These are phyloP conservation scores for Psilocybe cubensis DNA, from an alignment of 768 basidiomycete genomes.

Conservation along the genomic window DNA sequence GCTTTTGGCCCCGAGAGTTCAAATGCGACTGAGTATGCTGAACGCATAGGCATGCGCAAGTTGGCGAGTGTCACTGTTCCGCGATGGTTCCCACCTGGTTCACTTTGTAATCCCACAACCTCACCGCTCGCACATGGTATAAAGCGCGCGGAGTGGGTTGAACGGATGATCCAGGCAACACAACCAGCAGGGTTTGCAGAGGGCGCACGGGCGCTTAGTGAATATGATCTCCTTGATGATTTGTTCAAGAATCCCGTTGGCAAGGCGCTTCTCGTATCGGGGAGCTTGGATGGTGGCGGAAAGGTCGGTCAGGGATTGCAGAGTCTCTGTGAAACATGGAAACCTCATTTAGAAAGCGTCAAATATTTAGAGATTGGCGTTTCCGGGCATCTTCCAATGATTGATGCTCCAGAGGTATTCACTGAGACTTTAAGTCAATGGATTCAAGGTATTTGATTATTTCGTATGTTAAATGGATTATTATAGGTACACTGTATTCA, in stretches of 20 bases:
- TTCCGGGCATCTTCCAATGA: conserved; percentile 56
- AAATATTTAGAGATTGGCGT: conserved; percentile 37
- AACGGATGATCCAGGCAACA: conserved; percentile 42
- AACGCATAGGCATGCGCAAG: conserved; percentile 40
- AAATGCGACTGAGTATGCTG: conserved; percentile 27
- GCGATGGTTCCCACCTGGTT: conserved; percentile 53
- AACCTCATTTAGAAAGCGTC: conserved; percentile 18
- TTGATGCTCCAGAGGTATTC: conserved; percentile 49
- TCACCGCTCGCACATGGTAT: conserved; percentile 6
- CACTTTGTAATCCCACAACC: conserved; percentile 10
- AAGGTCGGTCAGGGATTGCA: conserved; percentile 44
- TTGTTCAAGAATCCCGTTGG: conserved; percentile 26
- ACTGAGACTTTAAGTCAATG: conserved; percentile 32
- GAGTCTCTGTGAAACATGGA: conserved; percentile 37
- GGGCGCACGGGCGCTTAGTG: conserved; percentile 48
- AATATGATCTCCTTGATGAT: conserved; percentile 37
- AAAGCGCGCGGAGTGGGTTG: conserved; percentile 30
- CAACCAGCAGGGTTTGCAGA: conserved; percentile 45
- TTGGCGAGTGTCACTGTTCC: conserved; percentile 46
- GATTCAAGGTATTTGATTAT: not conserved
- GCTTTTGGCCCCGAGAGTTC: conserved; percentile 26
- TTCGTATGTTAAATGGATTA: not conserved
- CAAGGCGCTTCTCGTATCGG: conserved; percentile 48
- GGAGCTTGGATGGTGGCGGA: conserved; percentile 50
- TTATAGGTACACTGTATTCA: too few species aligned